Evolutionary conservation across 352 stramenopile species (phyloP), one percentile per base, ranked within the genome.

Genomic region (Pythium folliculosum): DNA sequence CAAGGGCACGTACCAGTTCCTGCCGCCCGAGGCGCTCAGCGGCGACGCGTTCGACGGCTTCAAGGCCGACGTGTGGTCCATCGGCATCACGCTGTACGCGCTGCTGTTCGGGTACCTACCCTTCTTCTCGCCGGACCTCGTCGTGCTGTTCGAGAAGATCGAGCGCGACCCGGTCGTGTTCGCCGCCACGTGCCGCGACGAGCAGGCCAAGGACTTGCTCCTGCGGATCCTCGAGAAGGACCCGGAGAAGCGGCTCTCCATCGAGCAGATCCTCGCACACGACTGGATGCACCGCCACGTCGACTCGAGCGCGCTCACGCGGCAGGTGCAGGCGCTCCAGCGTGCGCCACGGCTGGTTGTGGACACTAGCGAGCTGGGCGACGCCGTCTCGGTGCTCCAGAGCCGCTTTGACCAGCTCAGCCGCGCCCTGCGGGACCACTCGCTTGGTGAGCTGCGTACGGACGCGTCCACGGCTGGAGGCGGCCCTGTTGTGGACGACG

Each of bases 31-130:
- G 64, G 81, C 82, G 6, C 70, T 93, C 23, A 87, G 64, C 48
- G 83, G 81, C 23, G 80, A 84, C 21, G 73, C 75, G 44, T 96
- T 94, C 55, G 82, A 82, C 52, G 91, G 89, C 1, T 94, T 87
- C 57, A 88, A 93, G 44, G 91, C 89, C 2, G 92, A 98, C 63
- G 85, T 97, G 40, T 98, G 93, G 92, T 86, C 86, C 23, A 91
- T 97, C 40, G 93, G 93, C 12, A 89, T 98, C 25, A 96, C 97
- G 7, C 76, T 98, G 49, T 98, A 97, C 61, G 91, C 90, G 6
- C 70, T 98, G 10, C 75, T 97, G 9, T 92, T 91, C 35, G 91
- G 92, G 4, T 85, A 77, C 30, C 69, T 98, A 47, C 93, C 93
- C 0, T 98, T 96, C 69, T 94, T 94, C 69, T 89, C 96, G 25